Evolutionary conservation across 306 rosid genomes (phyloP), one percentile per base, ranked within the genome.

Genomic region (Cercis canadensis): DNA sequence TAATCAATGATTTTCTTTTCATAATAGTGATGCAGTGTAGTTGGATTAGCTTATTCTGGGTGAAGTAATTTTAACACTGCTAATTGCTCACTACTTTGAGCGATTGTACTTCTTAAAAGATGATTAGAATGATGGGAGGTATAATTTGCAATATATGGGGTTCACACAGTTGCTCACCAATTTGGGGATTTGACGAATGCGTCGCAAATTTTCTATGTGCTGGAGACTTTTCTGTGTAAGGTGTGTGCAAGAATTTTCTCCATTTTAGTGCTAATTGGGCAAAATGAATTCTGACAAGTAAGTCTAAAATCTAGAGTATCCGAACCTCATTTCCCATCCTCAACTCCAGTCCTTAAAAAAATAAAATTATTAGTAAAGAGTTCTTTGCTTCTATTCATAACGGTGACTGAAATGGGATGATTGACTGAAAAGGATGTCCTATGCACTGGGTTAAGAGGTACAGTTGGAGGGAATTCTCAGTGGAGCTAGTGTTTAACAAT

Each of bases 51-150:
- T 52, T 55, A 11, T 32, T 15, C 19, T 32, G n/a, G 57, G 59
- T 43, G 19, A 65, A 54, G 16, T 43, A 50, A 61, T 39, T 51
- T 72, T 11, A 19, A 15, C 41, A 72, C 18, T 16, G 31, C 3
- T 44, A 40, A 31, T 24, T 53, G 34, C 19, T 33, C 21, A 29
- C 50, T 29, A 8, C 21, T 45, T 24, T 9, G 33, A 65, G 61
- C 52, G 32, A 43, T 50, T 74, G 6, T 62, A 13, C 39, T 60
- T 15, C 57, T 74, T 24, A 32, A 11, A 8, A 34, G 69, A 9
- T 62, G 19, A 65, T 7, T 33, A 2, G 17, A 13, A 24, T 41
- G 62, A 54, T 71, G 21, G 58, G 57, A 75, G 80, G 51, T 58
- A 21, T 55, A 32, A 44, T 24, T 8, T 57, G 66, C 54, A 11